phyloP scores from a whole-genome alignment of 805 yeast genomes.

The Lipomyces kockii region DNA sequence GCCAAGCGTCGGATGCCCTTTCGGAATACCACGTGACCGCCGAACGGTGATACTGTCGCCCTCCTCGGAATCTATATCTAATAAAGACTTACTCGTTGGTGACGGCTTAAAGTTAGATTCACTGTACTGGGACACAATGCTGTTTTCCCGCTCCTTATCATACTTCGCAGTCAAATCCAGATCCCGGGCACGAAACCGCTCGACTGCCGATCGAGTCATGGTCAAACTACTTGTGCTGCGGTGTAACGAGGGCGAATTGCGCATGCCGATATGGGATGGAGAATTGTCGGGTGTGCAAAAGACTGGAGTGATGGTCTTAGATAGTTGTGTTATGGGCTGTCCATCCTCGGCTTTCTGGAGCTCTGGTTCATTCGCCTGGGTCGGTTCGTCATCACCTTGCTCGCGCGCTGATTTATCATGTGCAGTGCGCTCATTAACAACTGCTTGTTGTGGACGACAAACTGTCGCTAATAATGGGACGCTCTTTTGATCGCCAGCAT shows the following conservation, averaged over 20 bases:
- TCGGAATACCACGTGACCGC: neutral
- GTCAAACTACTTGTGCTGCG: conserved; percentile 20
- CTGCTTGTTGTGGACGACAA: neutral
- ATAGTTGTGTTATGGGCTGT: neutral
- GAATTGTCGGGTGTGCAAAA: neutral
- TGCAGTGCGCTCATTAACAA: neutral
- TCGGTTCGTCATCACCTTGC: neutral
- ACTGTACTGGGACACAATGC: conserved; percentile 21
- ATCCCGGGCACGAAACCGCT: conserved; percentile 18
- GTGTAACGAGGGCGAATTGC: conserved; percentile 7
- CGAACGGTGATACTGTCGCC: neutral
- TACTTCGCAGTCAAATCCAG: conserved; percentile 16
- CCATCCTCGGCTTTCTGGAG: neutral
- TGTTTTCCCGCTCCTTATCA: conserved; percentile 14
- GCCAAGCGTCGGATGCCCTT: neutral
- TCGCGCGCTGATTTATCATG: conserved; percentile 5
- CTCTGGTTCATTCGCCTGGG: neutral
- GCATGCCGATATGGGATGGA: neutral
- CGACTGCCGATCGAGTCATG: conserved; percentile 17
- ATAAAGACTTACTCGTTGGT: conserved; percentile 7
- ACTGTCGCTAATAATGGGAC: neutral
- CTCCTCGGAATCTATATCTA: neutral
- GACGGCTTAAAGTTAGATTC: conserved; percentile 26
- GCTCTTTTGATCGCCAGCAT: neutral
- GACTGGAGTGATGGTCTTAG: neutral